These are phyloP conservation scores for Penstemon davidsonii DNA, from an alignment of 257 asterid genomes.

Conservation along the genomic window DNA sequence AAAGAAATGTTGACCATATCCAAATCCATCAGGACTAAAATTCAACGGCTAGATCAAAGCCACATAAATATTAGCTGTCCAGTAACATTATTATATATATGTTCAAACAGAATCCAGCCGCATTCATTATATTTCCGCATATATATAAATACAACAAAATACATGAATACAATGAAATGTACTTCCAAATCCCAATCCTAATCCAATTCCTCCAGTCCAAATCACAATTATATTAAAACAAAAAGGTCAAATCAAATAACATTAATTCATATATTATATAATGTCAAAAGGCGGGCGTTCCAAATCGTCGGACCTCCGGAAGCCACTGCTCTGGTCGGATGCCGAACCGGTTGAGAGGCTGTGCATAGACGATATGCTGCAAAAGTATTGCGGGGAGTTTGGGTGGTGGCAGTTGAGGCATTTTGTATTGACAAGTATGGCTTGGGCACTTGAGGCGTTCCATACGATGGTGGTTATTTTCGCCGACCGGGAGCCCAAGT, in stretches of 20 bases:
- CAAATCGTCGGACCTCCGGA: slow-evolving; percentile 35
- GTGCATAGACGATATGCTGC: slow-evolving; percentile 69
- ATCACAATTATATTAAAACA: background rate
- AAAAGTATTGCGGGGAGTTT: slow-evolving; percentile 73
- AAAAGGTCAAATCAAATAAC: background rate
- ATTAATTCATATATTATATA: too few relatives aligned
- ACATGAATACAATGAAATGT: background rate
- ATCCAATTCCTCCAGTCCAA: background rate
- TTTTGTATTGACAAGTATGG: slow-evolving; percentile 65
- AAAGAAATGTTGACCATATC: background rate
- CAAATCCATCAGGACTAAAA: background rate
- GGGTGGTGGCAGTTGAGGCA: slow-evolving; percentile 85
- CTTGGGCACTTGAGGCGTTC: slow-evolving; percentile 87
- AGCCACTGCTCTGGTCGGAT: slow-evolving; percentile 41
- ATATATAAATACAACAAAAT: background rate
- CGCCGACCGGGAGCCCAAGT: slow-evolving; percentile 75
- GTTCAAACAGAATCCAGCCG: too few relatives aligned
- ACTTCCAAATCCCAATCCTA: slow-evolving; percentile 3
- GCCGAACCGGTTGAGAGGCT: slow-evolving; percentile 35
- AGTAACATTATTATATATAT: background rate
- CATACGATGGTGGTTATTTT: slow-evolving; percentile 90
- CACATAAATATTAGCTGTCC: background rate
- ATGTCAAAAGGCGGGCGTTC: slow-evolving; percentile 28
- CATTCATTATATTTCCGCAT: background rate
- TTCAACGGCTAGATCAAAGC: too few relatives aligned